Evolutionary conservation across 1,284 basidiomycete species (phyloP).

Genomic region (Apiotrichum sp.): DNA sequence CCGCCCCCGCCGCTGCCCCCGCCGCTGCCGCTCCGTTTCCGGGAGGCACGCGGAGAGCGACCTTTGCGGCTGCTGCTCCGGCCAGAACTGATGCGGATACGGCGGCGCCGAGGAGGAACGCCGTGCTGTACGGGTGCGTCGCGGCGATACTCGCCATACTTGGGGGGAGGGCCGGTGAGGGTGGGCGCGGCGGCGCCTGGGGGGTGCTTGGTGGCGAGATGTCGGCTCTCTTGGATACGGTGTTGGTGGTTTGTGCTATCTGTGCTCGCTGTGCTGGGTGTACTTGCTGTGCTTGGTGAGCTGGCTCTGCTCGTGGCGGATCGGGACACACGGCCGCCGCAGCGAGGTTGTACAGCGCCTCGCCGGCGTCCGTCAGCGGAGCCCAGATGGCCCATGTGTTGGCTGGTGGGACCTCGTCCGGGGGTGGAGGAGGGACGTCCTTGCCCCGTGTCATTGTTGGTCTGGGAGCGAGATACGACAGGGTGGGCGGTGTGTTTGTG

Average conservation of each 20-base stretch:
- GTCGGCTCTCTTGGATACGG: background rate
- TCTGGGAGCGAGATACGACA: no score
- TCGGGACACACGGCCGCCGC: background rate
- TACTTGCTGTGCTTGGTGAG: no score
- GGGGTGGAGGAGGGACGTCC: background rate
- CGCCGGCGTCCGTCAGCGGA: slow-evolving; percentile 1
- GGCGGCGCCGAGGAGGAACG: slow-evolving; percentile 14
- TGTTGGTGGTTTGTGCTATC: background rate
- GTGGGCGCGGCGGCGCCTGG: no score
- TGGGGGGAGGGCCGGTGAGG: slow-evolving; percentile 3
- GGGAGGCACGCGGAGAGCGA: no score
- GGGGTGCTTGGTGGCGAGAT: background rate
- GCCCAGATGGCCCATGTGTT: slow-evolving; percentile 1
- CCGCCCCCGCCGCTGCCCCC: background rate
- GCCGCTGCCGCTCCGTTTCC: no score
- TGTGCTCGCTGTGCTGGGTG: no score
- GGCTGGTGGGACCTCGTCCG: background rate
- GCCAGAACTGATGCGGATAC: slow-evolving; percentile 5
- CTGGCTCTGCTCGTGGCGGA: no score
- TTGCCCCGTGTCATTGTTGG: no score
- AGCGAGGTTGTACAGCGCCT: background rate
- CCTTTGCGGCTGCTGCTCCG: background rate
- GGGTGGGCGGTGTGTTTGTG: no score
- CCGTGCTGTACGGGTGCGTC: slow-evolving; percentile 14
- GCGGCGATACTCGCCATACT: slow-evolving; percentile 2